Base-by-base conservation (phyloP, 345 rosid species). In the Triadica sebifera region DNA sequence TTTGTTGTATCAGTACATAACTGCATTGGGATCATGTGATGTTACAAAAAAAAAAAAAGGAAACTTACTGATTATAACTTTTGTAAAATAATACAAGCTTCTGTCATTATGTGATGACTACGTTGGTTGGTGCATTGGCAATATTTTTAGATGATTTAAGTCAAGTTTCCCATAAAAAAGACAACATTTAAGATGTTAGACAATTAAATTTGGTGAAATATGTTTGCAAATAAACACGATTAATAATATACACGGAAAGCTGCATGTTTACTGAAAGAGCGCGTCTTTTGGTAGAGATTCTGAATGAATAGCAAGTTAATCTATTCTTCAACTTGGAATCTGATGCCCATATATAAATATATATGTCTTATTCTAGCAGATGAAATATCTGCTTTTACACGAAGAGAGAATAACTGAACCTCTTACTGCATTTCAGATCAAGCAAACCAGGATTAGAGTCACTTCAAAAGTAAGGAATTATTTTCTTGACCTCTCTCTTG, bases 371-470 rank as follows among this genome's bases (percentile, higher is more conserved):
- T n/a, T 7, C 39, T 24, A 22, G 25, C 56, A 58, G 66, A 74
- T 55, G 16, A 16, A 51, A 6, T 29, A 19, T 49, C 5, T 41
- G 52, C 56, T 70, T 51, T 39, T 41, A 17, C 20, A 38, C 66
- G n/a, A n/a, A 60, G 50, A 49, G 24, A 38, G 19, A 57, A 47
- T 51, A 8, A 74, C 6, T 72, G 66, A 49, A 57, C 74, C 20
- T 69, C 50, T 52, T 52, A 20, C 17, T 45, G 5, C 67, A 75
- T 52, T 85, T 70, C 85, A 94, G 98, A 80, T 88, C 75, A 94
- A 94, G 84, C 76, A 83, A 57, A 94, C 97, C 88, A 87, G 97
- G 81, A 73, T 92, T 65, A 85, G 85, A 77, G 95, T 89, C 74
- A 94, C 98, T 53, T 88, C 98, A 68, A 92, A 87, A 87, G 98